A percentile compares a stretch with the other conserved stretches of the same genome.
Conservation (phyloP, 2,329 filamentous ascomycete species). For the Hymenotorrendiella dingleyae region DNA sequence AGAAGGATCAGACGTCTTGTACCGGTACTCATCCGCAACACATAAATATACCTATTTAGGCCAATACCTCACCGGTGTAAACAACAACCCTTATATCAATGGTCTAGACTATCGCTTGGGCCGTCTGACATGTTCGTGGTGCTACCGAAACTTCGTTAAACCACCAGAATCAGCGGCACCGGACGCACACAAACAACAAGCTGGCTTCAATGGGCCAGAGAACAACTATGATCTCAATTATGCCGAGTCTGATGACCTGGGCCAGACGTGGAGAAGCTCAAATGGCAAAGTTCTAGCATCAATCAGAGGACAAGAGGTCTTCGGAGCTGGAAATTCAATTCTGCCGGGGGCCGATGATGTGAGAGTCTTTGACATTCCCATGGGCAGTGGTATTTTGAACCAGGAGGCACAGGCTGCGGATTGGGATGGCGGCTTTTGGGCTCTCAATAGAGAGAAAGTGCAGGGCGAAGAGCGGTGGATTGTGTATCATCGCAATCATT, state of each 20-base stretch:
- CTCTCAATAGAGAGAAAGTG: constrained; percentile 18
- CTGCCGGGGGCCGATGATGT: constrained; percentile 10
- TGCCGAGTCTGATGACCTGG: constrained; percentile 21
- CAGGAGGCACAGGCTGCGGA: constrained; percentile 23
- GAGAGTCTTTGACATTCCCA: constrained; percentile 23
- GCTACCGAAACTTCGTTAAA: constrained; percentile 22
- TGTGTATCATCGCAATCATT: constrained; percentile 14
- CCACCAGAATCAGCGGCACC: constrained; percentile 5
- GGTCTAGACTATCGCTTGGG: constrained; percentile 19
- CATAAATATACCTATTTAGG: constrained; percentile 21
- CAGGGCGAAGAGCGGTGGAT: constrained; percentile 18
- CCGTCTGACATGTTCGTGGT: constrained; percentile 24
- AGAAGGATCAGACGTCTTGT: constrained; percentile 21
- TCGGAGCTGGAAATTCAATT: constrained; percentile 10
- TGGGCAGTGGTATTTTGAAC: constrained; percentile 23
- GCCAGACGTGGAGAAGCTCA: constrained; percentile 19
- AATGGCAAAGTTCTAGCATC: constrained; percentile 14
- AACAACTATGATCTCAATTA: constrained; percentile 26
- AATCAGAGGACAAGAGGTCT: constrained; percentile 1
- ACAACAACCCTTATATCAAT: constrained; percentile 25
- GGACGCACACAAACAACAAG: constrained; percentile 25
- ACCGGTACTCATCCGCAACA: constrained; percentile 17
- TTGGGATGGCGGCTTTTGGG: constrained; percentile 21
- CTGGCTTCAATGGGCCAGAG: constrained; percentile 24
- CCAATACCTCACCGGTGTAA: constrained; percentile 20